Percentiles rank a stretch among this genome's conserved stretches.
Conservation (phyloP, 176 grass and related monocot species). For the Areca catechu region DNA sequence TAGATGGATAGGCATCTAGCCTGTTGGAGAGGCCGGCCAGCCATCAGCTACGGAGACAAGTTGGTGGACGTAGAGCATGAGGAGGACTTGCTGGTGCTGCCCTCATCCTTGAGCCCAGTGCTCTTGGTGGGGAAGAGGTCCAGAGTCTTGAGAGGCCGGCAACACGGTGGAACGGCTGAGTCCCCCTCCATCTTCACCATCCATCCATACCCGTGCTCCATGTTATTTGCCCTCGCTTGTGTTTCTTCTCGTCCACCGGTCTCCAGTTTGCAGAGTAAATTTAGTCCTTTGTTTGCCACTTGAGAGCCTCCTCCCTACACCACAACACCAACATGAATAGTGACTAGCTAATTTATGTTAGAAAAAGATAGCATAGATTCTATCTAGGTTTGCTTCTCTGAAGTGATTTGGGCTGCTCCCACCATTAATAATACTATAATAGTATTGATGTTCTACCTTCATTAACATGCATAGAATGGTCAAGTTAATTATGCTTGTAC, state of each 20-base stretch:
- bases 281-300: conserved; percentile 1
- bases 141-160: conserved; percentile 72
- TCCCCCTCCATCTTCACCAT: conserved; percentile 2
- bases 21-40: not conserved
- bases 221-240: not conserved
- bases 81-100: conserved; percentile 14
- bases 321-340: no score
- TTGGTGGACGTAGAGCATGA: not conserved
- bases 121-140: conserved; percentile 76
- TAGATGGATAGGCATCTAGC: no score
- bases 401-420: no score
- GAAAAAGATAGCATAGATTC: no score
- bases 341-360: no score
- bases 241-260: not conserved
- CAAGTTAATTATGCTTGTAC: no score
- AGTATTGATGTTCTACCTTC: no score
- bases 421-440: no score
- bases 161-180: conserved; percentile 2
- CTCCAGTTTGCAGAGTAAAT: conserved; percentile 10
- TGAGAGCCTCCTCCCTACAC: not conserved
- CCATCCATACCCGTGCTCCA: conserved; percentile 10
- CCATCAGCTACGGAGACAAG: not conserved
- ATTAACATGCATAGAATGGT: no score
- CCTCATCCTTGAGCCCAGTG: conserved; percentile 45
- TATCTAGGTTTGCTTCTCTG: no score